These are phyloP conservation scores for Cryptosporidium bovis DNA, from an alignment of 169 alveolate species.

Conservation along the genomic window DNA sequence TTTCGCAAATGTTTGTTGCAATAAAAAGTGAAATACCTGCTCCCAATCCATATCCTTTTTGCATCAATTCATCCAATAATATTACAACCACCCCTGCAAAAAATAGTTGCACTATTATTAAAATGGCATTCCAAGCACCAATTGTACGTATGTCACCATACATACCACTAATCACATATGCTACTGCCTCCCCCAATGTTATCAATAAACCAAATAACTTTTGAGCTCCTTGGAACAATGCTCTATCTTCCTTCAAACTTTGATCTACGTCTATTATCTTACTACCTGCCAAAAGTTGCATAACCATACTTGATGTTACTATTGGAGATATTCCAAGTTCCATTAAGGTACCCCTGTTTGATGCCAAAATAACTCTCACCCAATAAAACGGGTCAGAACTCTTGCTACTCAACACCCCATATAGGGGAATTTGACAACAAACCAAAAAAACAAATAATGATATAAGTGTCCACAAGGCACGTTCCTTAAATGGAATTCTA, in stretches of 20 bases:
- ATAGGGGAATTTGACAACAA: slow-evolving; percentile 98
- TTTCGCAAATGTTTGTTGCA: slow-evolving; percentile 99
- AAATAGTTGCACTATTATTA: slow-evolving; percentile 95
- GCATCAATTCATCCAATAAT: slow-evolving; percentile 97
- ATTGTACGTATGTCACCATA: slow-evolving; percentile 97
- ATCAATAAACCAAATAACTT: slow-evolving; percentile 97
- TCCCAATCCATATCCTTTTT: slow-evolving; percentile 99
- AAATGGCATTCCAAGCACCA: slow-evolving; percentile 96
- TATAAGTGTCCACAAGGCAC: slow-evolving; percentile 97
- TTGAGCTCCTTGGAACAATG: slow-evolving; percentile 96
- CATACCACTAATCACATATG: slow-evolving; percentile 97
- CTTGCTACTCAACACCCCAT: slow-evolving; percentile 95
- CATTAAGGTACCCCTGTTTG: slow-evolving; percentile 99
- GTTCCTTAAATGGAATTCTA: slow-evolving; percentile 95
- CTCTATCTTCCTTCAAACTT: slow-evolving; percentile 97
- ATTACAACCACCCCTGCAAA: slow-evolving; percentile 99
- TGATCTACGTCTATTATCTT: slow-evolving; percentile 98
- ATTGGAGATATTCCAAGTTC: slow-evolving; percentile 99
- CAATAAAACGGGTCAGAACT: slow-evolving; percentile 98
- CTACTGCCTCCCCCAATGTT: slow-evolving; percentile 99
- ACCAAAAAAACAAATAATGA: slow-evolving; percentile 95
- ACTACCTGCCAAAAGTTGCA: slow-evolving; percentile 99
- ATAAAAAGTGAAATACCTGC: slow-evolving; percentile 99
- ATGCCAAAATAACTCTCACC: slow-evolving; percentile 99
- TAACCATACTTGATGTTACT: slow-evolving; percentile 98